Evolutionary conservation across 768 basidiomycete species (phyloP), one percentile per base, ranked within the genome.

Genomic region (Kwoniella dendrophila): DNA sequence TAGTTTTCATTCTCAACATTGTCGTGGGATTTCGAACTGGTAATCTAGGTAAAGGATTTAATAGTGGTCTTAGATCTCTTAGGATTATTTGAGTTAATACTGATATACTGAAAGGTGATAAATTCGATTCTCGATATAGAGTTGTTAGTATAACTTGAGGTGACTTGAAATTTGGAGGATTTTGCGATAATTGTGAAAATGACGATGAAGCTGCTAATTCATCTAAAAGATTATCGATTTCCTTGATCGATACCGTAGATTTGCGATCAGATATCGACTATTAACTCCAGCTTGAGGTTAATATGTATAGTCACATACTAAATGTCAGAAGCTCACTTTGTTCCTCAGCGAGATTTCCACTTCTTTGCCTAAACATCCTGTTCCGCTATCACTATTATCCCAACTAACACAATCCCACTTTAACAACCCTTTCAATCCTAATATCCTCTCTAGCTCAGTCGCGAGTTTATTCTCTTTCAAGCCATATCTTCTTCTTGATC

Each of bases 81-180:
- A 95, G 83, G 61, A 97, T 89, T 65, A 95, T 87, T 71, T 97
- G 93, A 0, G 89, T 88, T 49, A 94, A 81, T 63, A 87, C 84
- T 0, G 85, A 82, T 1, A 88, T 84, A 40, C 90, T 88, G 11
- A 79, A 77, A 0, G 90, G 86, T 1, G 86, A 81, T 10, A 92
- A 79, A 2, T 34, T 40, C 18, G 71, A 69, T 10, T 81, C 76
- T 40, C 82, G 81, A 65, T 86, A 92, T 2, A 94, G 82, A 16
- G 80, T 76, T n/a, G 80, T 79, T 1, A 92, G 80, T 59, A 86
- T 82, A 0, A 62, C 65, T 18, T 63, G 41, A 0, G 64, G 64
- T 6, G 63, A 34, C 18, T 47, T 53, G 20, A 54, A 20, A 10
- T 4, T 51, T 20, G 49, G 11, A 4, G 20, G 32, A 27, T 43